Conservation (phyloP, 208 protist genomes). For the Kentomonas sorsogonicus region DNA sequence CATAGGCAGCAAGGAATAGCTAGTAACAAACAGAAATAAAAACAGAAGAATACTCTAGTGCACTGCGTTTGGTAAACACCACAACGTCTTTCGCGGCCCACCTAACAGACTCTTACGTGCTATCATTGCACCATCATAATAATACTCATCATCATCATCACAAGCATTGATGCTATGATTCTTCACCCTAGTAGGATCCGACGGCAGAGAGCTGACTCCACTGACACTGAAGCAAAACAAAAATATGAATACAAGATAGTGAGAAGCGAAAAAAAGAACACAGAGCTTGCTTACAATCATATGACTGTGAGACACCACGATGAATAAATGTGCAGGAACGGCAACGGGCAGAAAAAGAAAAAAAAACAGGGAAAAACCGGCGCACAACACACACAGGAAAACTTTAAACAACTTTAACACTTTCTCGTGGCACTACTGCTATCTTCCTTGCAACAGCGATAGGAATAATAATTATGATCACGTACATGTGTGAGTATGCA, state of each 20-base stretch:
- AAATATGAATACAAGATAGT: constrained; percentile 2
- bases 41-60: no score
- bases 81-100: no score
- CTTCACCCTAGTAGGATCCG: no score
- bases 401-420: constrained; percentile 1
- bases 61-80: no score
- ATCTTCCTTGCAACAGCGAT: constrained; percentile 3
- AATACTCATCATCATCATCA: no score
- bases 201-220: no score
- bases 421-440: background rate
- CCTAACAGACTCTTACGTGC: no score
- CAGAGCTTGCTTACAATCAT: constrained; percentile 6
- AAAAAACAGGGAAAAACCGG: constrained; percentile 12
- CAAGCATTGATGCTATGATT: no score
- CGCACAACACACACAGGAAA: background rate
- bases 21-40: constrained; percentile 4
- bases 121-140: no score
- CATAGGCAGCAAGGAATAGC: background rate
- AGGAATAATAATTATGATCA: no score
- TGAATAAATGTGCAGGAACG: background rate
- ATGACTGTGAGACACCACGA: background rate
- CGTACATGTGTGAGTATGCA: no score
- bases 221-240: no score
- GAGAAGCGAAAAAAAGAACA: constrained; percentile 11
- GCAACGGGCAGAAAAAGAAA: constrained; percentile 7